Evolutionary conservation across 805 yeast species (phyloP).

Genomic region (Candida morakotiae): DNA sequence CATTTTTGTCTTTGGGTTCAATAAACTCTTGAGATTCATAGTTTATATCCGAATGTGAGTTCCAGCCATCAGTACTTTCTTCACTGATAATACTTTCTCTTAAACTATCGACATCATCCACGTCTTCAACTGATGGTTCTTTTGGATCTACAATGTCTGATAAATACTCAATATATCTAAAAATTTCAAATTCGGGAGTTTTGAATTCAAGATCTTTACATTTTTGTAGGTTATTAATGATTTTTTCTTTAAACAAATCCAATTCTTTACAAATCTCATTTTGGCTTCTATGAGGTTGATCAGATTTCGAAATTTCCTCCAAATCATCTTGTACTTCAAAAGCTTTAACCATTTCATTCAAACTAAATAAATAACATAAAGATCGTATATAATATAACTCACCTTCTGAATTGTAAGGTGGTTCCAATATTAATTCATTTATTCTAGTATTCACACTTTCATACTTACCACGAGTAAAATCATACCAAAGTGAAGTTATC

Average conservation of each 20-base stretch:
- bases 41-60: neutral
- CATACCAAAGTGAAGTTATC: constrained; percentile 39
- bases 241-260: constrained; percentile 6
- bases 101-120: neutral
- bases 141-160: constrained; percentile 1
- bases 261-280: constrained; percentile 10
- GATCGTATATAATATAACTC: constrained; percentile 28
- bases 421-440: constrained; percentile 34
- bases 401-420: constrained; percentile 42
- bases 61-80: neutral
- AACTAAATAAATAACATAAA: constrained; percentile 24
- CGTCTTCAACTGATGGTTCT: constrained; percentile 2
- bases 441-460: constrained; percentile 28
- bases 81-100: neutral
- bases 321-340: constrained; percentile 7
- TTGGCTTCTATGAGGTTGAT: constrained; percentile 7
- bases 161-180: constrained; percentile 10
- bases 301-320: neutral
- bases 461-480: constrained; percentile 32
- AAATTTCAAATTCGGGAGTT: constrained; percentile 19
- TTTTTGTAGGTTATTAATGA: constrained; percentile 14
- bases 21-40: neutral
- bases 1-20: neutral
- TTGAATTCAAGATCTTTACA: constrained; percentile 23
- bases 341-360: constrained; percentile 14